A percentile compares a stretch with the other conserved stretches of the same genome.
Evolutionary conservation across 768 basidiomycete genomes (phyloP).

Genomic region (Lentinula edodes): DNA sequence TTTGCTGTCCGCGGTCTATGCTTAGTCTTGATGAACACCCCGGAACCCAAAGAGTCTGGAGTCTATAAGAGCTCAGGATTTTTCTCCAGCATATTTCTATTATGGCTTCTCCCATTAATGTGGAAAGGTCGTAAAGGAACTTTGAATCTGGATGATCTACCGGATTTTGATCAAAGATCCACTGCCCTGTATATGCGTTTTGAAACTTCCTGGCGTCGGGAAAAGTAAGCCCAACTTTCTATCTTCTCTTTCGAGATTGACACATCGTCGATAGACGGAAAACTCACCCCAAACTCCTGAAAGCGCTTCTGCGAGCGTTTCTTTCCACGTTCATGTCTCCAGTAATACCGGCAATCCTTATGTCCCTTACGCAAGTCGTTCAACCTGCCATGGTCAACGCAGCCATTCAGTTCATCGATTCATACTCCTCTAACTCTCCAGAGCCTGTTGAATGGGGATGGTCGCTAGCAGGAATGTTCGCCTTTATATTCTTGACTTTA

Average conservation of each 20-base stretch:
- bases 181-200: conserved; percentile 9
- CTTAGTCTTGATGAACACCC: conserved; percentile 8
- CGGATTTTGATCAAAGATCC: conserved; percentile 9
- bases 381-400: conserved; percentile 12
- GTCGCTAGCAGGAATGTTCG: conserved; percentile 10
- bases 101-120: conserved; percentile 12
- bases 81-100: conserved; percentile 9
- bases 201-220: conserved; percentile 8
- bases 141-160: neutral
- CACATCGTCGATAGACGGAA: neutral
- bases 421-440: conserved; percentile 4
- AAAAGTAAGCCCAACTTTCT: neutral
- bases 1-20: conserved; percentile 4
- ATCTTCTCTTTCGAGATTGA: neutral
- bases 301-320: conserved; percentile 10
- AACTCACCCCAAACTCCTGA: conserved; percentile 6
- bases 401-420: conserved; percentile 10
- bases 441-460: conserved; percentile 10
- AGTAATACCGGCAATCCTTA: conserved; percentile 8
- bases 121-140: conserved; percentile 8
- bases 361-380: conserved; percentile 8
- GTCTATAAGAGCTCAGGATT: conserved; percentile 5
- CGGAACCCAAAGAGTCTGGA: neutral
- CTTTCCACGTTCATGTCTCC: conserved; percentile 9
- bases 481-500: conserved; percentile 7